Percentiles rank a stretch among this genome's conserved stretches.
Conservation (phyloP, 2,329 filamentous ascomycete genomes). For the Aspergillus melleus region DNA sequence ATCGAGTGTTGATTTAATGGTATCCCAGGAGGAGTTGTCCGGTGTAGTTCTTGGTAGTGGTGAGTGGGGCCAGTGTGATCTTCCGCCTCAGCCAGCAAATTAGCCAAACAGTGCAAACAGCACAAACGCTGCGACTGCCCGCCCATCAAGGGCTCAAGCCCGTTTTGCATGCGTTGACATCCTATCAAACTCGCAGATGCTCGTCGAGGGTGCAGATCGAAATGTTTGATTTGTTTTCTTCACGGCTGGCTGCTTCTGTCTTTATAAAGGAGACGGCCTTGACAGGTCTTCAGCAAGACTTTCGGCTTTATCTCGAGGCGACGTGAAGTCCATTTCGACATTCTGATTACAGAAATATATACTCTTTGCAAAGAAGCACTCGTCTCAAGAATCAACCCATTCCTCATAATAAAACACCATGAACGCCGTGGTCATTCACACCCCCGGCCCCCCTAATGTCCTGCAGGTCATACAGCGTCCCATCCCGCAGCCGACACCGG, state of each 20-base stretch:
- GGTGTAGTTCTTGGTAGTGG: too few relatives aligned
- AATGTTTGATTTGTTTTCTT: not conserved
- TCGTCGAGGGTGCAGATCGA: not conserved
- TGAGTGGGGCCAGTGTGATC: not conserved
- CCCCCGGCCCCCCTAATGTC: constrained; percentile 40
- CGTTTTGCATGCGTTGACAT: not conserved
- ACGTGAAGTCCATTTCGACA: not conserved
- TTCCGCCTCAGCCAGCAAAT: not conserved
- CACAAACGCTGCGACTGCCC: not conserved
- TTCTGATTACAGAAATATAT: too few relatives aligned
- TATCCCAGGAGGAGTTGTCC: too few relatives aligned
- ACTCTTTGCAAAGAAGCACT: too few relatives aligned
- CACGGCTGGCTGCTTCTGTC: not conserved
- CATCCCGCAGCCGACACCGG: constrained; percentile 39
- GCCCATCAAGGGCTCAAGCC: not conserved
- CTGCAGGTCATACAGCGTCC: constrained; percentile 42
- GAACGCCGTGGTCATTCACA: constrained; percentile 47
- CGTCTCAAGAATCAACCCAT: not conserved
- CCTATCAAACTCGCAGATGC: not conserved
- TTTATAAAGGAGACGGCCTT: not conserved
- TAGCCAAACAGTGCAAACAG: not conserved
- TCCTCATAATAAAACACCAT: constrained; percentile 31
- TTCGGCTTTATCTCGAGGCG: not conserved
- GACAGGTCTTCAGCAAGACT: not conserved
- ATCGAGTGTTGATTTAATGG: too few relatives aligned